phyloP scores from a whole-genome alignment of 2,329 filamentous ascomycete genomes.

The Ilyonectria mors-panacis region DNA sequence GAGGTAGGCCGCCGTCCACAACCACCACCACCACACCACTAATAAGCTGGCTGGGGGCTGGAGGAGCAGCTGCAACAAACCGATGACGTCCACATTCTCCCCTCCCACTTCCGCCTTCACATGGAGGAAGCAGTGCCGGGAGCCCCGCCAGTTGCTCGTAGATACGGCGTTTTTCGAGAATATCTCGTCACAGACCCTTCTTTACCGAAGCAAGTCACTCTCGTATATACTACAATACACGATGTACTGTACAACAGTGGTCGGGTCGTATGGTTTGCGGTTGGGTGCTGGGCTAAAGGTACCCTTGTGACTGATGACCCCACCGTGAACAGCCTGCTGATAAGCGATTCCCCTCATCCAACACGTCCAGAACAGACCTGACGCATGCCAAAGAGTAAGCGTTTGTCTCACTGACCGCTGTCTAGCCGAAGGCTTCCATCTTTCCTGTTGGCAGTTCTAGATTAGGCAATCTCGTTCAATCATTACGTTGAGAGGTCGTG shows the following conservation, averaged over 20 bases:
- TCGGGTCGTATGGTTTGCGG: constrained; percentile 13
- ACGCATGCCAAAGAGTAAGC: constrained; percentile 4
- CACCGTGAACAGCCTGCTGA: constrained; percentile 23
- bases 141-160: neutral
- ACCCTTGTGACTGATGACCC: constrained; percentile 31
- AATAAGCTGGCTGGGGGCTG: neutral
- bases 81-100: neutral
- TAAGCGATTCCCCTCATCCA: constrained; percentile 24
- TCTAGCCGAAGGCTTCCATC: neutral
- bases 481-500: neutral
- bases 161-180: neutral
- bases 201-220: neutral
- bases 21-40: neutral
- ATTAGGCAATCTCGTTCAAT: neutral
- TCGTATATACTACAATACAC: neutral
- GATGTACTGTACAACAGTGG: neutral
- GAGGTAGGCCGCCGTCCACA: neutral
- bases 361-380: constrained; percentile 1
- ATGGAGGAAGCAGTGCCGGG: neutral
- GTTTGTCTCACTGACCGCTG: constrained; percentile 1
- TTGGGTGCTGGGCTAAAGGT: constrained; percentile 20
- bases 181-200: too few species aligned
- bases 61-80: neutral
- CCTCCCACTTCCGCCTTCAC: neutral
- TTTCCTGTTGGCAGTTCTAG: neutral